Evolutionary conservation across 2,329 filamentous ascomycete species (phyloP).

Genomic region (Aquanectria penicillioides): DNA sequence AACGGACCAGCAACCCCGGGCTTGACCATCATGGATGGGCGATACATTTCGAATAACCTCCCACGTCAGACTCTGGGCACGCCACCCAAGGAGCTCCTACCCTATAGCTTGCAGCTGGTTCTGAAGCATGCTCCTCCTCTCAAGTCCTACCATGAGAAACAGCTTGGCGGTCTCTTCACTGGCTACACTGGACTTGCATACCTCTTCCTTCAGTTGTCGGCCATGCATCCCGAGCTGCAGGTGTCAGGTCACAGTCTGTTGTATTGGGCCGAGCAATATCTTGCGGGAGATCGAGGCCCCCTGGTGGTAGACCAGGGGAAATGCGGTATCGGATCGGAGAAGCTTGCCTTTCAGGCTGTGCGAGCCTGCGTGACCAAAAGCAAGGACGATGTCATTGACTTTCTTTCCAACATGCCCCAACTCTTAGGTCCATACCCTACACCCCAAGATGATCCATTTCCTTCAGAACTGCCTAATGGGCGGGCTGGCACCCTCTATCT

Average conservation of each 20-base stretch:
- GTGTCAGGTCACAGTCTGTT: constrained; percentile 53
- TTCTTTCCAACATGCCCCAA: constrained; percentile 53
- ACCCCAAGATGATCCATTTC: constrained; percentile 50
- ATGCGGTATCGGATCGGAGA: constrained; percentile 63
- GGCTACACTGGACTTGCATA: constrained; percentile 67
- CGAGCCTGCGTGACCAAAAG: constrained; percentile 54
- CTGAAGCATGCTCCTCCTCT: constrained; percentile 50
- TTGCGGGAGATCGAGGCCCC: constrained; percentile 50
- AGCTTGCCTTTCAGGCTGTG: constrained; percentile 58
- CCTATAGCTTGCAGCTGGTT: constrained; percentile 49
- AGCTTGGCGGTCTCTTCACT: constrained; percentile 59
- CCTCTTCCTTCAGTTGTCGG: constrained; percentile 62
- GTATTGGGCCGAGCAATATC: constrained; percentile 60
- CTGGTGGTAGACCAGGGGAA: constrained; percentile 51
- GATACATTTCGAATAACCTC: constrained; percentile 49
- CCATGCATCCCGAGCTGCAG: constrained; percentile 53
- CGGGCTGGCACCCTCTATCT: constrained; percentile 75
- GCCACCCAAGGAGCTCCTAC: constrained; percentile 43
- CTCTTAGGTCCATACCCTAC: constrained; percentile 43
- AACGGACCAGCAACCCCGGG: constrained; percentile 11
- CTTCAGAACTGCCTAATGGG: constrained; percentile 73
- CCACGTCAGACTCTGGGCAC: constrained; percentile 42
- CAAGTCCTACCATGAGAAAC: constrained; percentile 44
- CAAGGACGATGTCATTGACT: constrained; percentile 47
- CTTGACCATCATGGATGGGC: constrained; percentile 36